These are phyloP conservation scores for Eucalyptus marginata DNA, from an alignment of 345 rosid species.

Conservation along the genomic window DNA sequence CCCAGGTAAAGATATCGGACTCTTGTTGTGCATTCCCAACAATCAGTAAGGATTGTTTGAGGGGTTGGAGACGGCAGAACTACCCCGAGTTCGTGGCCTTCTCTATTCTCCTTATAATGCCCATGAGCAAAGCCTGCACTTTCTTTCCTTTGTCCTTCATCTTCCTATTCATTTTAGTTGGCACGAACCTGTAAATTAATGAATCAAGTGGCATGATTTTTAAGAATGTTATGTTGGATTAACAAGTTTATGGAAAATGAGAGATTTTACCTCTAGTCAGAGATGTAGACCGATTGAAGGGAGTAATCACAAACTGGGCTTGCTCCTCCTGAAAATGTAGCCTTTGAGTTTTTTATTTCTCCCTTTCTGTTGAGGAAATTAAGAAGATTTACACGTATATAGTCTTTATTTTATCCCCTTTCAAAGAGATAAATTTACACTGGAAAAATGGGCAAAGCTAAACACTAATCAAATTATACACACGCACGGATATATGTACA, in stretches of 20 bases:
- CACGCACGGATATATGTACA: no score
- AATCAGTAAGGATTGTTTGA: neutral
- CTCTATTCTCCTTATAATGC: neutral
- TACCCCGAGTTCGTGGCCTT: no score
- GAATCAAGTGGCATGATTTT: neutral
- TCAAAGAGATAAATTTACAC: neutral
- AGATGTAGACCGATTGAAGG: neutral
- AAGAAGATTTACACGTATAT: neutral
- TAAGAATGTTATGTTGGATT: neutral
- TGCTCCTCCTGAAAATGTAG: neutral
- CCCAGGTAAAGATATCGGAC: fast-evolving
- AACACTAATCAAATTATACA: no score
- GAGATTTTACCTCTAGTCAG: neutral
- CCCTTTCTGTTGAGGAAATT: neutral
- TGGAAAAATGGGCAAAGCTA: no score
- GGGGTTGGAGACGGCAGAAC: fast-evolving
- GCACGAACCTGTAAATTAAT: neutral
- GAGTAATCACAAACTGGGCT: neutral
- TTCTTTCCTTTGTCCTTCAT: neutral
- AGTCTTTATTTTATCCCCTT: neutral
- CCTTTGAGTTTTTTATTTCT: neutral
- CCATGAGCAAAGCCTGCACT: neutral
- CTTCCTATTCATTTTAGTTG: neutral
- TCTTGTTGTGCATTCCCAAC: no score
- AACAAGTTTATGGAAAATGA: neutral